Evolutionary conservation across 257 asterid species (phyloP), one percentile per base, ranked within the genome.

Genomic region (Sherardia arvensis): DNA sequence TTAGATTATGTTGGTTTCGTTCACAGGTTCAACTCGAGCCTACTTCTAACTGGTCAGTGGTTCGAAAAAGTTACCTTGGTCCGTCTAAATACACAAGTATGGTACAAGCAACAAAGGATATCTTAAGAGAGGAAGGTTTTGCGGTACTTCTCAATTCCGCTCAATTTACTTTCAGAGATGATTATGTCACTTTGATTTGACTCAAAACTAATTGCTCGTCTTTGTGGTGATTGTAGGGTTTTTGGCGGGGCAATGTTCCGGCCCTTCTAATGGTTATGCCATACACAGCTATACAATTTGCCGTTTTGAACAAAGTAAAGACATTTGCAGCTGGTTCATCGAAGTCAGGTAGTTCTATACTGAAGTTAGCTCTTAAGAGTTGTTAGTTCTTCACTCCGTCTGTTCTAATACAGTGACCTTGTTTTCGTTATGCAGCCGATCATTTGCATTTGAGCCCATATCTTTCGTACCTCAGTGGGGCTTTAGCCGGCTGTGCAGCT

Each of bases 241-340:
- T 88, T 75, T 91, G 98, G 98, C 83, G 98, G 74, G 98, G 98
- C 55, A 91, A 91, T 40, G 95, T 91, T 30, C 98, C 96, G 4
- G 98, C 96, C 62, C 76, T 91, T 73, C 88, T 91, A 69, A 91
- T 91, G 98, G 95, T 85, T 71, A 86, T 88, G 98, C 96, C 96
- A 22, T 91, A 91, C 69, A 88, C 96, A 22, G 92, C 98, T 38
- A 91, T 91, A 75, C 98, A 91, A 58, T 91, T 91, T 76, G 70
- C 89, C 7, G 95, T 86, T 53, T 58, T 88, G 78, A 95, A 88
- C 76, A 79, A 79, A 77, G 74, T 91, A 71, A 91, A 91, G 83
- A 78, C 93, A 20, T 55, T 88, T 30, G 98, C 83, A 53, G 78
- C 95, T 70, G 96, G 95, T 66, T 91, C 98, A 53, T 85, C 95